phyloP scores from a whole-genome alignment of 2,329 filamentous ascomycete genomes.

The Plenodomus tracheiphilus region DNA sequence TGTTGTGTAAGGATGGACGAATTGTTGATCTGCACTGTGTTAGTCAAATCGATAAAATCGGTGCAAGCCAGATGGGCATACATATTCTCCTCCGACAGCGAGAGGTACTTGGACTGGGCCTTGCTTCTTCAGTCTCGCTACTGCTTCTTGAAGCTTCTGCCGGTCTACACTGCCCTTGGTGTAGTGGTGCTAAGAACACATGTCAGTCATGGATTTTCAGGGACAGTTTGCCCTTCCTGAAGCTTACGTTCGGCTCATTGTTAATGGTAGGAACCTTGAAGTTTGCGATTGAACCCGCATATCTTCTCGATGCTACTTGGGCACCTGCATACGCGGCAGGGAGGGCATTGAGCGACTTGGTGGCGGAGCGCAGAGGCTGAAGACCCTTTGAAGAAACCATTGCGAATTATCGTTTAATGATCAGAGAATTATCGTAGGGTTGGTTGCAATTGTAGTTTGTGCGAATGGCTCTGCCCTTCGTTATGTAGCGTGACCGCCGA shows the following conservation, averaged over 20 bases:
- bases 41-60: slow-evolving; percentile 4
- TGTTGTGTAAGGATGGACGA: slow-evolving; percentile 69
- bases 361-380: slow-evolving; percentile 33
- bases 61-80: slow-evolving; percentile 43
- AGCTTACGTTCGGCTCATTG: slow-evolving; percentile 92
- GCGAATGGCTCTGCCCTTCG: slow-evolving; percentile 3
- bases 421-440: no score
- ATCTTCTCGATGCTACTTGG: slow-evolving; percentile 31
- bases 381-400: slow-evolving; percentile 42
- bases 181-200: slow-evolving; percentile 75
- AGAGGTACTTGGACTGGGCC: slow-evolving; percentile 78
- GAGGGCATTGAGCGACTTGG: slow-evolving; percentile 29
- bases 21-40: slow-evolving; percentile 62
- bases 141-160: slow-evolving; percentile 71
- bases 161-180: slow-evolving; percentile 80
- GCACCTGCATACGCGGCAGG: slow-evolving; percentile 27
- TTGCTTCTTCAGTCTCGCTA: slow-evolving; percentile 69
- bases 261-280: slow-evolving; percentile 86
- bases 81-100: slow-evolving; percentile 80
- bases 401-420: slow-evolving; percentile 7
- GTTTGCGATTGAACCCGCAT: slow-evolving; percentile 67
- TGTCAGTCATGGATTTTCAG: slow-evolving; percentile 6
- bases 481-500: slow-evolving; percentile 27
- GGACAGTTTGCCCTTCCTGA: fast-evolving
- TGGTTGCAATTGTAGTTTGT: background rate